A percentile compares a stretch with the other conserved stretches of the same genome.
Evolutionary conservation across 768 basidiomycete species (phyloP).

Genomic region (Zangia roseola): DNA sequence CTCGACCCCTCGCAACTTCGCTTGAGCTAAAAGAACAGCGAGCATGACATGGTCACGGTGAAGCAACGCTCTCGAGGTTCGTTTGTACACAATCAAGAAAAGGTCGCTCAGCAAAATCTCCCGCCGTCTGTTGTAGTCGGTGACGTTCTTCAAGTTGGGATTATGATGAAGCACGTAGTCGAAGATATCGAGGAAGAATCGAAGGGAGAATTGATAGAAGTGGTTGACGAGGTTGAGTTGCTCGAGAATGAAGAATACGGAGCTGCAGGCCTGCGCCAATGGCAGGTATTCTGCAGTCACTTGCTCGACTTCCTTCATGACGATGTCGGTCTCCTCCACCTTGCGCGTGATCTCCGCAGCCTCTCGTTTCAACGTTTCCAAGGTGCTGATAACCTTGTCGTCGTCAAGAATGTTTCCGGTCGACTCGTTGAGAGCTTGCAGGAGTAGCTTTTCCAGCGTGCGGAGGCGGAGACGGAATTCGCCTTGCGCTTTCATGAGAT

Average conservation of each 20-base stretch:
- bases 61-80: slow-evolving; percentile 87
- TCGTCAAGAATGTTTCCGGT: slow-evolving; percentile 97
- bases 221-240: slow-evolving; percentile 93
- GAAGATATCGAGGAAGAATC: slow-evolving; percentile 98
- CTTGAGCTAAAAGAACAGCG: slow-evolving; percentile 85
- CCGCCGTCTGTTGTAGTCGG: slow-evolving; percentile 70
- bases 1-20: slow-evolving; percentile 77
- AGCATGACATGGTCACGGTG: slow-evolving; percentile 90
- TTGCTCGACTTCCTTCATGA: slow-evolving; percentile 95
- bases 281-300: slow-evolving; percentile 95
- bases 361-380: slow-evolving; percentile 94
- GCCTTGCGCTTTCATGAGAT: slow-evolving; percentile 97
- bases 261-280: slow-evolving; percentile 92
- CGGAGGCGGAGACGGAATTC: slow-evolving; percentile 93
- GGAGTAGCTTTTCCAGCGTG: slow-evolving; percentile 86
- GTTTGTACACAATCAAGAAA: slow-evolving; percentile 83
- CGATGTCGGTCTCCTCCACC: slow-evolving; percentile 92
- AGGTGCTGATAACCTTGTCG: slow-evolving; percentile 95
- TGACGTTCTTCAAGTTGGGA: slow-evolving; percentile 78
- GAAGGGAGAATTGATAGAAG: slow-evolving; percentile 98
- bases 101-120: slow-evolving; percentile 83
- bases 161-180: slow-evolving; percentile 92
- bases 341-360: slow-evolving; percentile 95
- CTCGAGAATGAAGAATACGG: slow-evolving; percentile 95
- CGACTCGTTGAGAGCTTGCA: slow-evolving; percentile 96